Percentiles rank a stretch among this genome's conserved stretches.
Conservation (phyloP, 306 rosid species). For the Vigna unguiculata region DNA sequence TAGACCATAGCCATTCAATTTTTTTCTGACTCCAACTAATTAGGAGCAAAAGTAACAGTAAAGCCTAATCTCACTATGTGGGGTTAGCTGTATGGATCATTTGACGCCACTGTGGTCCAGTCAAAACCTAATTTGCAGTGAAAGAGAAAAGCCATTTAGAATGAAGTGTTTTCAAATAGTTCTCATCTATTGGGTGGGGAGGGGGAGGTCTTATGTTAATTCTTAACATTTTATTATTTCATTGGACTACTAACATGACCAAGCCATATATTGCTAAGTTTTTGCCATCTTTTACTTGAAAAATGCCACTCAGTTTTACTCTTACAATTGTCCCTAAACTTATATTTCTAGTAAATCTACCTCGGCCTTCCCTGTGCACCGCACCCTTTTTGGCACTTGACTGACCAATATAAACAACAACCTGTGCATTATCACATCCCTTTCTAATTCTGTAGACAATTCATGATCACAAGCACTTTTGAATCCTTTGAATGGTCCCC, state of each 20-base stretch:
- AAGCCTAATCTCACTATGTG: not conserved
- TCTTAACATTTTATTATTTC: not conserved
- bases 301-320: not conserved
- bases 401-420: too few relatives aligned
- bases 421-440: not conserved
- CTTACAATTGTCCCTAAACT: not conserved
- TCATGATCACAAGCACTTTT: conserved; percentile 34
- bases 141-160: conserved; percentile 20
- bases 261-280: not conserved
- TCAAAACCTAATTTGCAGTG: not conserved
- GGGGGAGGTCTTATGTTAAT: not conserved
- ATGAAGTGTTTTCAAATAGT: not conserved
- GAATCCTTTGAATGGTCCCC: conserved; percentile 16
- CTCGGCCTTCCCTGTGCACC: conserved; percentile 2
- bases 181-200: not conserved
- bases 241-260: conserved; percentile 22
- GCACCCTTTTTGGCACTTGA: not conserved
- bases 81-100: not conserved
- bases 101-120: not conserved
- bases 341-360: not conserved
- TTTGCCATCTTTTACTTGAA: not conserved
- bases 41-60: not conserved
- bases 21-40: conserved; percentile 27
- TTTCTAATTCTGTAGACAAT: not conserved
- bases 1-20: not conserved